Base-by-base conservation (phyloP, 2,329 filamentous ascomycete species). In the Rutstroemia sydowiana region DNA sequence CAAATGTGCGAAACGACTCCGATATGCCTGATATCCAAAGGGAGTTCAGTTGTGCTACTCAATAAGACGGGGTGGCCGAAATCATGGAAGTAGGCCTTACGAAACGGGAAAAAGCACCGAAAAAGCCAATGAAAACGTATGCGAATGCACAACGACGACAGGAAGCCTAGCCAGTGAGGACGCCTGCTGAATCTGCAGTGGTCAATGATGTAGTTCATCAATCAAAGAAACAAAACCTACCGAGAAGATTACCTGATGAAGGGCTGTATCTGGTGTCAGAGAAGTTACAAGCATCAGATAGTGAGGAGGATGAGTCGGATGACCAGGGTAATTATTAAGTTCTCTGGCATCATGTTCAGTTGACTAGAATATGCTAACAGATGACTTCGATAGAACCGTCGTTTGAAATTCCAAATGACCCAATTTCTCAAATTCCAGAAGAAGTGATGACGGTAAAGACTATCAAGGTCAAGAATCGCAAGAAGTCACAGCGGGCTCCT, bases 361-460 rank as follows among this genome's bases (percentile, higher is more conserved):
- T 26, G 23, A 26, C 23, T 26, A 26, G 8, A 8, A 26, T 21
- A 21, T 39, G 34, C 23, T 36, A 18, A 26, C 23, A 26, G 23
- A 26, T 4, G 23, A 8, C 23, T 26, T 4, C 23, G 4, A 37
- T 14, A 57, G 57, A 49, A 13, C 18, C 48, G 21, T 48, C 53
- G 20, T 21, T 21, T 13, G 57, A 62, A 21, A 40, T 63, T 3
- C 53, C 56, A 13, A 47, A 60, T 39, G 61, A 64, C 39, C 59
- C 58, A 11, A 61, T 62, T n/a, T 61, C 57, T 8, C 58, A 61
- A 40, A 13, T 45, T n/a, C 42, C 51, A 2, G 18, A 20, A 7
- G 18, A 42, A 21, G 18, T 42, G 43, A 48, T 14, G 51, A 34
- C 18, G 26, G 21, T 40, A 45, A 43, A 18, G 4, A 11, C 20